Conservation (phyloP, 805 yeast genomes). For the Ogataea ganodermae region DNA sequence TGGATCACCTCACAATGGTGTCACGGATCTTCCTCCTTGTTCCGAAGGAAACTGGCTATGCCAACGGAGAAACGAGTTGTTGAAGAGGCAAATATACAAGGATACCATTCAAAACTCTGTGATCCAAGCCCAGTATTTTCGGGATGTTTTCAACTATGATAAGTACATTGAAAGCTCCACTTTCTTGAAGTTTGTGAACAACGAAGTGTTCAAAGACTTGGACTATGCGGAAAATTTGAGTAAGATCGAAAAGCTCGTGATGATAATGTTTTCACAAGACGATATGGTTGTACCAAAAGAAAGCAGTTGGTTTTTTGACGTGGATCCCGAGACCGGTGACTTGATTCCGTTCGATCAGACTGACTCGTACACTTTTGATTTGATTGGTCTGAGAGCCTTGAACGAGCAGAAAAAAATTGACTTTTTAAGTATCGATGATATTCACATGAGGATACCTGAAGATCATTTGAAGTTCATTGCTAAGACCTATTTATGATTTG, state of each 20-base stretch:
- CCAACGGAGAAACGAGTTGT: constrained; percentile 49
- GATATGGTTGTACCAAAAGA: constrained; percentile 73
- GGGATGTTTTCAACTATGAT: constrained; percentile 55
- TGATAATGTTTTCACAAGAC: constrained; percentile 62
- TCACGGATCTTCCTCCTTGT: constrained; percentile 68
- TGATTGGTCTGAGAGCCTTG: constrained; percentile 59
- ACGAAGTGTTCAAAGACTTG: constrained; percentile 46
- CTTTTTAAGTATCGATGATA: constrained; percentile 53
- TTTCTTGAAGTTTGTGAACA: constrained; percentile 67
- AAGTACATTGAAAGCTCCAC: constrained; percentile 56
- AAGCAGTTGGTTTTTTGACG: constrained; percentile 66
- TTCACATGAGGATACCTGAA: constrained; percentile 67
- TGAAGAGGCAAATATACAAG: constrained; percentile 64
- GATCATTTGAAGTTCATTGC: constrained; percentile 48
- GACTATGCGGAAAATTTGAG: constrained; percentile 46
- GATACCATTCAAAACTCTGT: constrained; percentile 55
- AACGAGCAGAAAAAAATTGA: constrained; percentile 46
- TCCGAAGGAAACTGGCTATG: constrained; percentile 59
- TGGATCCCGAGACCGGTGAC: constrained; percentile 44
- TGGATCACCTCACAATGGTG: constrained; percentile 83
- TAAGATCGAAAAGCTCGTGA: constrained; percentile 51
- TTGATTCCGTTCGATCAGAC: constrained; percentile 51
- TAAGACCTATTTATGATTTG: constrained; percentile 42
- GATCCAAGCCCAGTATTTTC: constrained; percentile 75
- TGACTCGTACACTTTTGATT: constrained; percentile 50